A percentile compares a stretch with the other conserved stretches of the same genome.
Conservation (phyloP, 2,329 filamentous ascomycete genomes). For the Arthroderma sp. region DNA sequence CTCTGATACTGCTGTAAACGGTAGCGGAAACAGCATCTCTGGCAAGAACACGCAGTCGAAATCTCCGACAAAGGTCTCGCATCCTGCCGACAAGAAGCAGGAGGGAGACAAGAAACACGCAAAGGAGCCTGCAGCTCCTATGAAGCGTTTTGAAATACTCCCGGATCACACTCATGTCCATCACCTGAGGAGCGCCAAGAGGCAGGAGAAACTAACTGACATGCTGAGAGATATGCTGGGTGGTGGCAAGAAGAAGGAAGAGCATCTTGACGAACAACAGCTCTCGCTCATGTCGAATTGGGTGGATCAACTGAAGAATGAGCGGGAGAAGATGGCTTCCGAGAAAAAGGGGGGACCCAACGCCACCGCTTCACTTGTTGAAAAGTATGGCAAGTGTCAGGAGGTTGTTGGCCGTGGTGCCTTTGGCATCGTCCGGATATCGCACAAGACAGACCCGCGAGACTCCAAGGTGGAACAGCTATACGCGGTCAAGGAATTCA, state of each 20-base stretch:
- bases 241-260: slow-evolving; percentile 66
- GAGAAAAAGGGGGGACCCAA: slow-evolving; percentile 69
- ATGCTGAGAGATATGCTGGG: slow-evolving; percentile 75
- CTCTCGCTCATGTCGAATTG: slow-evolving; percentile 88
- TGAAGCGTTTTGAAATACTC: slow-evolving; percentile 44
- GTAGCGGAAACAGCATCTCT: not conserved
- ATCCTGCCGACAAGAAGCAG: slow-evolving; percentile 20
- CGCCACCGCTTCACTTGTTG: slow-evolving; percentile 65
- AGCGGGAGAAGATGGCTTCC: slow-evolving; percentile 60
- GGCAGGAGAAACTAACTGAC: slow-evolving; percentile 88
- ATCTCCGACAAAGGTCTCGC: slow-evolving; percentile 16
- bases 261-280: slow-evolving; percentile 55
- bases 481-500: slow-evolving; percentile 97
- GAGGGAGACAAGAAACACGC: slow-evolving; percentile 13
- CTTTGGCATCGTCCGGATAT: slow-evolving; percentile 94
- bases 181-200: slow-evolving; percentile 72
- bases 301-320: slow-evolving; percentile 84
- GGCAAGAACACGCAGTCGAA: slow-evolving; percentile 1
- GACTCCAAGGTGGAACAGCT: slow-evolving; percentile 69
- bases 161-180: slow-evolving; percentile 69
- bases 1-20: not conserved
- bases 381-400: slow-evolving; percentile 98
- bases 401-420: slow-evolving; percentile 92
- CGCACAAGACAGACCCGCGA: slow-evolving; percentile 81
- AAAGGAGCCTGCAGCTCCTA: slow-evolving; percentile 20